phyloP scores from a whole-genome alignment of 805 yeast genomes.

The Peterozyma xylosa region DNA sequence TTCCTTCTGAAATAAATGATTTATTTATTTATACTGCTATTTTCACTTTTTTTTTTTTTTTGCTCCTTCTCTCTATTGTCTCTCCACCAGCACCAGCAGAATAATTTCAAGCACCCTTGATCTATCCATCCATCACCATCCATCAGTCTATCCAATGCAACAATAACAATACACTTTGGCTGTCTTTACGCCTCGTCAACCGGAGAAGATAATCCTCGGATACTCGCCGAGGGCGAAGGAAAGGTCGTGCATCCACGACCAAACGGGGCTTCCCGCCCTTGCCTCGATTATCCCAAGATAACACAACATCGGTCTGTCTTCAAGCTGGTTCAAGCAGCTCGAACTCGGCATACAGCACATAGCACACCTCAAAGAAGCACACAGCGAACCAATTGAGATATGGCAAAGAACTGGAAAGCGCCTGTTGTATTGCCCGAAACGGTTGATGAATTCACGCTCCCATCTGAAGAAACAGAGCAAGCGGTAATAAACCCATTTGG shows the following conservation, averaged over 20 bases:
- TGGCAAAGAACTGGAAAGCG: constrained; percentile 4
- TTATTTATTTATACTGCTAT: not conserved
- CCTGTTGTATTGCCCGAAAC: constrained; percentile 5
- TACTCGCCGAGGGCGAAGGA: too few relatives aligned
- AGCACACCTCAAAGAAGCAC: not conserved
- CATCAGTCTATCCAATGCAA: too few relatives aligned
- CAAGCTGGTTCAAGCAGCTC: not conserved
- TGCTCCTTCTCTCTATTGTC: not conserved
- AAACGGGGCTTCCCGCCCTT: too few relatives aligned
- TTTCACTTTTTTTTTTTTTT: not conserved
- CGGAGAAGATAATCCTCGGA: too few relatives aligned
- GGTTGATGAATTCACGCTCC: constrained; percentile 15
- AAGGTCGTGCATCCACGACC: too few relatives aligned
- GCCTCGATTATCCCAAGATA: not conserved
- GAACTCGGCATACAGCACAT: not conserved
- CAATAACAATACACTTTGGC: too few relatives aligned
- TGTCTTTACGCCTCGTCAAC: too few relatives aligned
- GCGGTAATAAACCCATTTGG: constrained; percentile 8
- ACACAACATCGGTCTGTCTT: not conserved
- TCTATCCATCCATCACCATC: not conserved
- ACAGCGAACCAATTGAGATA: not conserved
- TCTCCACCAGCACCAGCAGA: too few relatives aligned
- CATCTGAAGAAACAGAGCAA: constrained; percentile 8
- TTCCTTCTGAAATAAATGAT: constrained; percentile 15
- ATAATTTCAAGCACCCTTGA: too few relatives aligned